Evolutionary conservation across 352 stramenopile genomes (phyloP).

Genomic region (Thraustochytrium sp.): DNA sequence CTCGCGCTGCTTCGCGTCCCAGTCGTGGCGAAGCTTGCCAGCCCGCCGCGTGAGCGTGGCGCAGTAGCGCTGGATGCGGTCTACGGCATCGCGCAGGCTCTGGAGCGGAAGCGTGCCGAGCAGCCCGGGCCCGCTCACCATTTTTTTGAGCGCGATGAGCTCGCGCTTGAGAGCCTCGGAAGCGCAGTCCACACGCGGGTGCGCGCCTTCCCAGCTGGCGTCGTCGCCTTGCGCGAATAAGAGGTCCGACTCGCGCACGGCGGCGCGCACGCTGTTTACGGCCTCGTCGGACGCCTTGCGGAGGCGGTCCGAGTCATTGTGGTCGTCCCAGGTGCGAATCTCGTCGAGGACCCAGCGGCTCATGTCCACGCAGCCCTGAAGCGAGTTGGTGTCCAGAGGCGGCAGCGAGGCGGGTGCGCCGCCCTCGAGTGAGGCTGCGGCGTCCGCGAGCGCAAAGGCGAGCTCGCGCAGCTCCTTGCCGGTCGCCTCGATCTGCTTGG

Average conservation of each 20-base stretch:
- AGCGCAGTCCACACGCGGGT: neutral
- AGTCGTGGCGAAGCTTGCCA: neutral
- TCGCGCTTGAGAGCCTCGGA: neutral
- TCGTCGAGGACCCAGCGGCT: neutral
- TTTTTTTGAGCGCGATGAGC: neutral
- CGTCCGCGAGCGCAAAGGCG: neutral
- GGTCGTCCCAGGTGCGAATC: neutral
- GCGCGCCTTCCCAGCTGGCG: neutral
- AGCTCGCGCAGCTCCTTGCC: neutral
- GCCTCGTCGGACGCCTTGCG: neutral
- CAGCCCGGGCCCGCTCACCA: neutral
- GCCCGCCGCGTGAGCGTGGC: neutral
- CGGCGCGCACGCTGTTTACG: neutral
- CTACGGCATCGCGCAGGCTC: neutral
- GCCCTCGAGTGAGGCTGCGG: neutral
- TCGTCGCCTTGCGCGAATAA: too few relatives aligned
- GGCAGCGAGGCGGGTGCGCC: neutral
- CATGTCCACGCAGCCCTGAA: neutral
- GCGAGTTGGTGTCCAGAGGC: neutral
- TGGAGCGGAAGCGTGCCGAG: neutral
- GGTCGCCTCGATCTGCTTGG: neutral
- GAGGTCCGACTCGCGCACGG: neutral
- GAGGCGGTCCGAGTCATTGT: neutral
- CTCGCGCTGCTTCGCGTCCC: neutral
- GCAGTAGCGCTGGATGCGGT: neutral